Base-by-base conservation (phyloP, 371 early-diverging fungal species). In the Zychaea mexicana region DNA sequence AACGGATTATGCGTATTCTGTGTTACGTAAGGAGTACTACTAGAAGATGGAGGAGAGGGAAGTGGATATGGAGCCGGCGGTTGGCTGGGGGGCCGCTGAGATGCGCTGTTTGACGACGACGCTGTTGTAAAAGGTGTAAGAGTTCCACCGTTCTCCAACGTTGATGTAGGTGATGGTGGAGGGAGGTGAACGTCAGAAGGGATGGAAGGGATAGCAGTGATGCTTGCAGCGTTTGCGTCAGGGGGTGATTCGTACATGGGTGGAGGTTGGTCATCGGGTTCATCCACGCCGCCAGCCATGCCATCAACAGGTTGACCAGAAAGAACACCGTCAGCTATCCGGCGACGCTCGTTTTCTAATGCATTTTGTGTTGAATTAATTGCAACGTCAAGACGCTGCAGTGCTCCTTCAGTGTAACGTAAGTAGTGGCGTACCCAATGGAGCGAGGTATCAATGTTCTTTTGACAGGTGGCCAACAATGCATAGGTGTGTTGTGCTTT, bases 161-260 rank as follows among this genome's bases (percentile, higher is more conserved):
- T 49, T 5, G 49, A 49, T 13, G 49, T 24, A 13, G 49, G 49
- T 24, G 49, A 49, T 2, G 49, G 49, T 49, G 49, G 26, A 24
- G 49, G 49, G 12, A 49, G 26, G 10, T 49, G 49, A 9, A 49
- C 49, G n/a, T 49, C 22, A 6, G 49, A 49, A 22, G 49, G 49
- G n/a, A 49, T 49, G 22, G 49, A 49, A 6, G 49, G 49, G 10
- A 49, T 49, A 9, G 49, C n/a, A 2, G 49, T 10, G 22, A 4
- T 9, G 24, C 24, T 49, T 12, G 9, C n/a, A 12, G 13, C 55
- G 27, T 55, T 53, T 30, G 49, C 13, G 32, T 54, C 61, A 2
- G 69, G 69, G 33, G 69, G 64, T 21, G 61, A 61, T 59, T 65
- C 70, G 32, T 69, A 69, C 61, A 65, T 57, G 31, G 70, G 70